Percentiles rank a stretch among this genome's conserved stretches.
Evolutionary conservation across 1,139 yeast species (phyloP).

Genomic region (Geotrichum phurueaensis): DNA sequence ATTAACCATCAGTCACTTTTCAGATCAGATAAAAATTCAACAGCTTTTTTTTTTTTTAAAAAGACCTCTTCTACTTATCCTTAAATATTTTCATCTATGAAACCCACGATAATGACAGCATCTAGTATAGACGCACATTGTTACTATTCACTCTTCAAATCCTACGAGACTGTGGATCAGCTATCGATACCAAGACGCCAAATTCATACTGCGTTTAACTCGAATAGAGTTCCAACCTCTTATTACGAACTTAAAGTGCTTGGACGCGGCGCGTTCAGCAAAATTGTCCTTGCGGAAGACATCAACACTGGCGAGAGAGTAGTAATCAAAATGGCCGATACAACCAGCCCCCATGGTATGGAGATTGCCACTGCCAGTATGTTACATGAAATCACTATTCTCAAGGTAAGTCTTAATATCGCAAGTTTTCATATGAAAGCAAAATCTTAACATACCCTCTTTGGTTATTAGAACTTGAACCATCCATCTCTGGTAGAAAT

Average conservation of each 20-base stretch:
- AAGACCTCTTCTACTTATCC: not conserved
- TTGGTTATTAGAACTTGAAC: constrained; percentile 26
- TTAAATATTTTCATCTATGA: not conserved
- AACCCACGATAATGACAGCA: not conserved
- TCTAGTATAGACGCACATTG: not conserved
- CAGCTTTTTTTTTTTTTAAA: not conserved
- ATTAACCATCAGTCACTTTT: not conserved
- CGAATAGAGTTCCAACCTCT: not conserved
- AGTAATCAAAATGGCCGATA: constrained; percentile 37
- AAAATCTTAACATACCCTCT: constrained; percentile 30
- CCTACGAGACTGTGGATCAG: not conserved
- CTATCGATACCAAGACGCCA: not conserved
- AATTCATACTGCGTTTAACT: not conserved
- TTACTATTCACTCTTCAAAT: not conserved
- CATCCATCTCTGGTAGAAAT: constrained; percentile 43
- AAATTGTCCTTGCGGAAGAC: constrained; percentile 34
- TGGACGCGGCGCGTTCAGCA: constrained; percentile 40
- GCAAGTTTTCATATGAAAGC: constrained; percentile 36
- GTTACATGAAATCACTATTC: constrained; percentile 65
- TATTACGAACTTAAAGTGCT: constrained; percentile 29
- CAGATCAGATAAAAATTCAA: not conserved
- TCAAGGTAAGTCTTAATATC: constrained; percentile 34
- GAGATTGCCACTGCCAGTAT: constrained; percentile 50
- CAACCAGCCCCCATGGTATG: constrained; percentile 41
- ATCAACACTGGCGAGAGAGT: constrained; percentile 31